Base-by-base conservation (phyloP, 768 basidiomycete genomes). In the Tricholoma saponaceum region DNA sequence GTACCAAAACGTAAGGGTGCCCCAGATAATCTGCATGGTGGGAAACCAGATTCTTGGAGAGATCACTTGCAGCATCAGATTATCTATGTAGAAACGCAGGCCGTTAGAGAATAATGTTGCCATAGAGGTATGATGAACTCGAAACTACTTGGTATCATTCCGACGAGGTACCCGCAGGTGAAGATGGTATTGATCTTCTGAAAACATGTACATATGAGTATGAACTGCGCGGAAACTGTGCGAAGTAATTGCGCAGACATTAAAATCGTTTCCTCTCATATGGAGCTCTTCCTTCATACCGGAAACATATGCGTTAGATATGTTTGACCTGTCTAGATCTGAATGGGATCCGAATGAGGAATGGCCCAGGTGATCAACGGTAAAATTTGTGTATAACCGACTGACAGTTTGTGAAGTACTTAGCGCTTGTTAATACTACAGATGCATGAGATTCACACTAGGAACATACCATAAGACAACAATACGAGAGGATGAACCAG, bases 241-340 rank as follows among this genome's bases (percentile, higher is more conserved):
- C n/a, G n/a, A n/a, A n/a, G 30, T 57, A 23, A 51, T 33, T 37
- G 28, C 51, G 18, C 75, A 60, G 52, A 82, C 80, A 64, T 89
- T 87, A 64, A 83, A 82, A 49, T 89, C 76, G 39, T 79, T 84
- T 37, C 85, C 86, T 43, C 74, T 67, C 84, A 89, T 86, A 56
- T 78, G 62, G 35, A 90, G 75, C 20, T 87, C 87, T 68, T 89
- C 85, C 59, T 79, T 84, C 87, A 91, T 88, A 5, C 88, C 88
- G 4, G 85, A 87, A n/a, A 88, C 85, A 68, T 87, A 89, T 10
- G 88, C 88, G 69, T 90, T 90, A 61, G 77, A 76, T 26, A 89
- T 74, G 68, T 87, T 87, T 30, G 85, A 84, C 56, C 86, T 73
- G 67, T 87, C 86, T 20, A 89, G 74, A 69, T 87, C 85, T 87